Percentiles rank a stretch among this genome's conserved stretches.
phyloP scores from a whole-genome alignment of 1,284 basidiomycete genomes.

The Gomphus bonarii region DNA sequence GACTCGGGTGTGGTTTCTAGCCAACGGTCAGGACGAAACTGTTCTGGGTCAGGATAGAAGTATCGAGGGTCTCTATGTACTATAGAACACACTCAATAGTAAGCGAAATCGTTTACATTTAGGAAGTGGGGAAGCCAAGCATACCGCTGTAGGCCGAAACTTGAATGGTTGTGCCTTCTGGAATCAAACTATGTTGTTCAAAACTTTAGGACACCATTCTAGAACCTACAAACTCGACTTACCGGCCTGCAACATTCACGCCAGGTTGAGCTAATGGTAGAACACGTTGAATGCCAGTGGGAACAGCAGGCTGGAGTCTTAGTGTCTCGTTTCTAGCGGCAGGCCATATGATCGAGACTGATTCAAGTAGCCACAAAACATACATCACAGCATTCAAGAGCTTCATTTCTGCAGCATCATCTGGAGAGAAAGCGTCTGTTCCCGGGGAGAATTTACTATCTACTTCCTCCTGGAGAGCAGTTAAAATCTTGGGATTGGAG shows the following conservation, averaged over 20 bases:
- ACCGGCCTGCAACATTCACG: slow-evolving; percentile 25
- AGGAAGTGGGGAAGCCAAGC: slow-evolving; percentile 10
- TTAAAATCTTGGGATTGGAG: slow-evolving; percentile 29
- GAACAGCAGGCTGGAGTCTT: slow-evolving; percentile 42
- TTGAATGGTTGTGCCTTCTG: slow-evolving; percentile 5
- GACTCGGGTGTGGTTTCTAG: slow-evolving; percentile 11
- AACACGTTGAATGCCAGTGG: slow-evolving; percentile 40
- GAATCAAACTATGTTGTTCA: background rate
- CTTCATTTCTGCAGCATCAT: slow-evolving; percentile 12
- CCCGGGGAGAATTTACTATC: slow-evolving; percentile 33
- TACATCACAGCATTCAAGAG: slow-evolving; percentile 38
- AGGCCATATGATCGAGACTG: background rate
- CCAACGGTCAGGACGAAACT: slow-evolving; percentile 31
- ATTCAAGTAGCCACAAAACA: slow-evolving; percentile 12
- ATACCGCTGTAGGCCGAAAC: background rate
- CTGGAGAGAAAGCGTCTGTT: slow-evolving; percentile 27
- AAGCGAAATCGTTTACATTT: background rate
- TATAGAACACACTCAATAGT: background rate
- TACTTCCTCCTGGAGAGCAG: slow-evolving; percentile 39
- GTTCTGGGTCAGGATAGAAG: slow-evolving; percentile 27
- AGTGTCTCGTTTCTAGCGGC: slow-evolving; percentile 44
- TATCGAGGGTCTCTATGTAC: slow-evolving; percentile 24
- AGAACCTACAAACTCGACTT: background rate
- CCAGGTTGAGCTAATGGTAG: slow-evolving; percentile 28
- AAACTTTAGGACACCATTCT: background rate